Evolutionary conservation across 2,329 filamentous ascomycete genomes (phyloP).

Genomic region (Gaeumannomyces tritici): DNA sequence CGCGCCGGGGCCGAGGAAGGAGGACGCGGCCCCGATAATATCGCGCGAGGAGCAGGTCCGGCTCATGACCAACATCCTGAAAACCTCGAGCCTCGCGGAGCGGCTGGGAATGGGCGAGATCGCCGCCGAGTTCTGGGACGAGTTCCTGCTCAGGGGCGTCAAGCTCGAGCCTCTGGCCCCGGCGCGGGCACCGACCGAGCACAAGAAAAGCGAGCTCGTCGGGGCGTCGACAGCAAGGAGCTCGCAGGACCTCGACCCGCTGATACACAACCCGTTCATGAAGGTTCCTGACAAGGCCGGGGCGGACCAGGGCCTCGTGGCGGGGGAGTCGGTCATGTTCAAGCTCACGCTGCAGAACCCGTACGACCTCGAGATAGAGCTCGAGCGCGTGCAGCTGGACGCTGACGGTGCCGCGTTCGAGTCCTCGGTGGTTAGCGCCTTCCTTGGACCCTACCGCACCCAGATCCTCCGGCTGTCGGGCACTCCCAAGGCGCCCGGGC

Average conservation of each 20-base stretch:
- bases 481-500: conserved; percentile 55
- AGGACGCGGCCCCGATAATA: conserved; percentile 62
- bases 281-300: conserved; percentile 53
- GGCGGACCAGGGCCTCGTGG: conserved; percentile 62
- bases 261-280: conserved; percentile 90
- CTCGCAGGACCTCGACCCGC: conserved; percentile 64
- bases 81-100: conserved; percentile 69
- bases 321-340: conserved; percentile 69
- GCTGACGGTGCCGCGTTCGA: conserved; percentile 65
- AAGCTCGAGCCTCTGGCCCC: conserved; percentile 55
- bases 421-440: conserved; percentile 51
- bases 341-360: conserved; percentile 84
- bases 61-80: conserved; percentile 75
- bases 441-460: conserved; percentile 73
- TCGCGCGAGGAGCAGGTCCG: conserved; percentile 75
- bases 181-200: conserved; percentile 55
- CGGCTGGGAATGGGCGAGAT: conserved; percentile 58
- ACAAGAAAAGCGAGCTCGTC: conserved; percentile 46
- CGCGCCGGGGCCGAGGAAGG: conserved; percentile 59
- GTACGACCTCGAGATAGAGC: conserved; percentile 84
- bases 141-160: conserved; percentile 77
- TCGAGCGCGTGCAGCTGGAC: conserved; percentile 71
- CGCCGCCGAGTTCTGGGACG: conserved; percentile 91
- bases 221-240: conserved; percentile 38
- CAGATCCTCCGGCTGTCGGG: conserved; percentile 68